These are phyloP conservation scores for Rosa chinensis DNA, from an alignment of 306 rosid species.

Conservation along the genomic window DNA sequence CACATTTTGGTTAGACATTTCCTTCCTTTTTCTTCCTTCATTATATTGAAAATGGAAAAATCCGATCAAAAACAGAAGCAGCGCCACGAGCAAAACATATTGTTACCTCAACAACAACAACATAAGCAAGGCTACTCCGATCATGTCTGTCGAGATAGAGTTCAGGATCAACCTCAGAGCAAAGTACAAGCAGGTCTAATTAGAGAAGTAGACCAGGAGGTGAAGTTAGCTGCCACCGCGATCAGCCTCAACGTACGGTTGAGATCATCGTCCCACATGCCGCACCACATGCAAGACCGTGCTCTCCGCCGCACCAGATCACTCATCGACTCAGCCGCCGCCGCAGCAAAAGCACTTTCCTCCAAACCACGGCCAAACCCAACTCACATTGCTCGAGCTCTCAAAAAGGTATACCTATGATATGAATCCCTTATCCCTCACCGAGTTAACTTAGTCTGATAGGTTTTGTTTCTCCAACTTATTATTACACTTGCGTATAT, in stretches of 20 bases:
- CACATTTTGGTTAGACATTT: slow-evolving; percentile 2
- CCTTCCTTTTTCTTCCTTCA: neutral
- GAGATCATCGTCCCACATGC: slow-evolving; percentile 72
- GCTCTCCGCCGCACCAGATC: slow-evolving; percentile 50
- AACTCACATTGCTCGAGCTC: slow-evolving; percentile 58
- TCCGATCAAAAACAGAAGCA: neutral
- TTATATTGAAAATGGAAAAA: slow-evolving; percentile 9
- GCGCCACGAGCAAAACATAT: neutral
- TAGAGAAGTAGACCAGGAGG: slow-evolving; percentile 6
- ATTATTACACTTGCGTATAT: no score
- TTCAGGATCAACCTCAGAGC: neutral
- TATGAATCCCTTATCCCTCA: neutral
- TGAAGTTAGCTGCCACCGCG: slow-evolving; percentile 53
- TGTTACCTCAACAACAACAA: neutral
- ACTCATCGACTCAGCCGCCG: slow-evolving; percentile 13
- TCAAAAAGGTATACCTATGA: slow-evolving; percentile 43
- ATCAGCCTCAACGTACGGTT: slow-evolving; percentile 49
- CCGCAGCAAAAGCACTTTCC: slow-evolving; percentile 11
- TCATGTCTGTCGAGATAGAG: neutral
- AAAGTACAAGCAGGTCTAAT: neutral
- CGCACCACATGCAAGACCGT: slow-evolving; percentile 56
- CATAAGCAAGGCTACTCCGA: slow-evolving; percentile 1
- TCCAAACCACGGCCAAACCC: slow-evolving; percentile 37
- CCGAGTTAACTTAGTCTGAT: neutral
- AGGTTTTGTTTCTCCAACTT: neutral